A percentile compares a stretch with the other conserved stretches of the same genome.
These are phyloP conservation scores for Leishmania braziliensis DNA, from an alignment of 208 protist genomes.

Conservation along the genomic window DNA sequence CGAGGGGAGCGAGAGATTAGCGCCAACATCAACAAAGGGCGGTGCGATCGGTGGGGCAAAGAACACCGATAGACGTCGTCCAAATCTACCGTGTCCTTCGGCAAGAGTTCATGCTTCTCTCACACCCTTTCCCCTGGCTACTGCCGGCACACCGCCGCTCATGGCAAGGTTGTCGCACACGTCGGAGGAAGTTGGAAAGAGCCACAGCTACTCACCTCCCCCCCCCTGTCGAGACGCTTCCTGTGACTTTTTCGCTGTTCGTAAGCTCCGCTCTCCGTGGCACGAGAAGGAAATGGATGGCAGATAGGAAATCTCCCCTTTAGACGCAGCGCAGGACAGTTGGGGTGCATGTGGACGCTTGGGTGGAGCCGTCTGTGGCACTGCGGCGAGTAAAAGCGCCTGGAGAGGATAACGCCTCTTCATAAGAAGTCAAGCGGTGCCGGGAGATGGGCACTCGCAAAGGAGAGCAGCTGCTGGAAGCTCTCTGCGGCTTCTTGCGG, in stretches of 20 bases:
- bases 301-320: not conserved
- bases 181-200: not conserved
- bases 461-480: slow-evolving; percentile 26
- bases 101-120: not conserved
- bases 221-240: not conserved
- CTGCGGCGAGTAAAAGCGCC: no score
- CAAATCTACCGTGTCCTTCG: not conserved
- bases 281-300: not conserved
- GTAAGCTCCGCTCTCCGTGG: not conserved
- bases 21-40: not conserved
- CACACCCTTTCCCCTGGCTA: not conserved
- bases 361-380: not conserved
- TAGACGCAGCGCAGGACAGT: not conserved
- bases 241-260: no score
- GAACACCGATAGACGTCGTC: not conserved
- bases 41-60: not conserved
- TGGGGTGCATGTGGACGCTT: not conserved
- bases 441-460: slow-evolving; percentile 21
- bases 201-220: not conserved
- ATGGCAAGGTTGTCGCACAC: not conserved
- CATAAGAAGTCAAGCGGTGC: slow-evolving; percentile 27
- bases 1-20: not conserved
- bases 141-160: not conserved
- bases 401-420: not conserved
- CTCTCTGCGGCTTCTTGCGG: not conserved